phyloP scores from a whole-genome alignment of 257 asterid genomes.

The Nicotiana paniculata region DNA sequence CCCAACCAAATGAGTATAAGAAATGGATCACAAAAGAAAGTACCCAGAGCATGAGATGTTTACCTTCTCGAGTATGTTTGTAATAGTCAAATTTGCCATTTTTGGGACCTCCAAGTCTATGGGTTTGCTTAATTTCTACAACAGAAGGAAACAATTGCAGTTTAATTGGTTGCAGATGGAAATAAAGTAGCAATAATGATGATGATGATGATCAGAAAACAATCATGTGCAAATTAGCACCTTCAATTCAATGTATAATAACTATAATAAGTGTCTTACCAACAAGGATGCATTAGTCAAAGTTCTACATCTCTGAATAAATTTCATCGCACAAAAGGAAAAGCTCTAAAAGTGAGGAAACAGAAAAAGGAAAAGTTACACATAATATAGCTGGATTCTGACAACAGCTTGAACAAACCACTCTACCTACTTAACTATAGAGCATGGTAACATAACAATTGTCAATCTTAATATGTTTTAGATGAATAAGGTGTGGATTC shows the following conservation, averaged over 20 bases:
- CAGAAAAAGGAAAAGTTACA: neutral
- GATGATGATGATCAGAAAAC: neutral
- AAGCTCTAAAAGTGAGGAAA: neutral
- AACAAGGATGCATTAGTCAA: neutral
- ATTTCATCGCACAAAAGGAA: neutral
- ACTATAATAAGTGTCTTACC: neutral
- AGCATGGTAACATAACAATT: neutral
- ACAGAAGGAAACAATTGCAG: slow-evolving; percentile 14
- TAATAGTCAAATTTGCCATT: slow-evolving; percentile 50
- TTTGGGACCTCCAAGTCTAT: slow-evolving; percentile 1
- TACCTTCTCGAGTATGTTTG: slow-evolving; percentile 85
- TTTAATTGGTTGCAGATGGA: neutral
- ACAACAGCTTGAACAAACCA: neutral
- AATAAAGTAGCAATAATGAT: neutral
- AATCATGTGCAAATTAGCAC: neutral
- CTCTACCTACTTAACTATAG: neutral
- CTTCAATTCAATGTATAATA: neutral
- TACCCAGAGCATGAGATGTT: neutral
- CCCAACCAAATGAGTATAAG: neutral
- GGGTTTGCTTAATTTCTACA: slow-evolving; percentile 10
- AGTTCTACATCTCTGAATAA: neutral
- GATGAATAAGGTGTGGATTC: neutral
- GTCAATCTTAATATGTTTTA: neutral
- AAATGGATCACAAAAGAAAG: neutral
- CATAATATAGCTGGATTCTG: neutral